phyloP scores from a whole-genome alignment of 345 rosid species.

The Excoecaria agallocha region DNA sequence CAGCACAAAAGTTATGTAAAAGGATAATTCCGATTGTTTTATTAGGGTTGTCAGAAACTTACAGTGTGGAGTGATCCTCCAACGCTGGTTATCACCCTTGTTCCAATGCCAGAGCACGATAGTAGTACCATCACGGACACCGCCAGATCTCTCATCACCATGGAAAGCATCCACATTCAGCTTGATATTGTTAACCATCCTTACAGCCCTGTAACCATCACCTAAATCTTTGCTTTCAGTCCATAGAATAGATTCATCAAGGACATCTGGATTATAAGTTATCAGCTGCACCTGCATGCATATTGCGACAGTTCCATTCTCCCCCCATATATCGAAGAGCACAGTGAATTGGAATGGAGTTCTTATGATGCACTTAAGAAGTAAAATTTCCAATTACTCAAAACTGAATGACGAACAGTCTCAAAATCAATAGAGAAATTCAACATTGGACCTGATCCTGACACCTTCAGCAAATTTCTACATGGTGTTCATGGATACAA shows the following conservation, averaged over 20 bases:
- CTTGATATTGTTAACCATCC: constrained; percentile 69
- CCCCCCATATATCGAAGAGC: no score
- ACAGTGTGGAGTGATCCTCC: constrained; percentile 76
- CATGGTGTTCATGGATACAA: background rate
- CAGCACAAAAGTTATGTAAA: background rate
- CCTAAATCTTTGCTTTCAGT: constrained; percentile 56
- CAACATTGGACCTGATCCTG: background rate
- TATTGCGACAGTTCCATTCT: background rate
- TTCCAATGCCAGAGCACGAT: constrained; percentile 82
- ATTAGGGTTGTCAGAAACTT: constrained; percentile 34
- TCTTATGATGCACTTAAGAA: background rate
- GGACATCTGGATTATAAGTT: constrained; percentile 52
- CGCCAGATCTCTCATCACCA: constrained; percentile 68
- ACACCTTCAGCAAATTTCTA: background rate
- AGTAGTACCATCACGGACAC: constrained; percentile 65
- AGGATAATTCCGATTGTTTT: background rate
- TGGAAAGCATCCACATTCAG: constrained; percentile 80
- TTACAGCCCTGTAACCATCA: constrained; percentile 44
- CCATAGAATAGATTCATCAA: constrained; percentile 75
- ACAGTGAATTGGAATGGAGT: no score
- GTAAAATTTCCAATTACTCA: background rate
- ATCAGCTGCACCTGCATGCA: constrained; percentile 59
- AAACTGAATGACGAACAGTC: background rate
- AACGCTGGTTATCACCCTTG: constrained; percentile 79
- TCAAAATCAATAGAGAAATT: background rate